A percentile compares a stretch with the other conserved stretches of the same genome.
Evolutionary conservation across 108 stramenopile genomes (phyloP).

Genomic region (Fistulifera pelliculosa): DNA sequence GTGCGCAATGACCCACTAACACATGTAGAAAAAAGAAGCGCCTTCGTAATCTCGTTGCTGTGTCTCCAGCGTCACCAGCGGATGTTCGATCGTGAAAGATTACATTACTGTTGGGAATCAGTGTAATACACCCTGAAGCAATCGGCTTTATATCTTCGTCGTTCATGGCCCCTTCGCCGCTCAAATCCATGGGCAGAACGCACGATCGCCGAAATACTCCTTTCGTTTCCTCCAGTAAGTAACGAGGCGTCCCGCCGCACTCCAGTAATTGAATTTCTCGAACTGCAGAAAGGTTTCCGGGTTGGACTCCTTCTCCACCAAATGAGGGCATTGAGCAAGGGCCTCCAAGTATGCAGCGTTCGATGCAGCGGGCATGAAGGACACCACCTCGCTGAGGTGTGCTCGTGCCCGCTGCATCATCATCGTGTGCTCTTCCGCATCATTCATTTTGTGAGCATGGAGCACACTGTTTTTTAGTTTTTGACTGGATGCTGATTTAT

Average conservation of each 20-base stretch:
- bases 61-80: too few species aligned
- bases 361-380: not conserved
- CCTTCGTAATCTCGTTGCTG: too few species aligned
- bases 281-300: constrained; percentile 8
- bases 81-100: too few species aligned
- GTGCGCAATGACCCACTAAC: too few species aligned
- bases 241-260: not conserved
- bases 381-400: too few species aligned
- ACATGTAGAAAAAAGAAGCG: too few species aligned
- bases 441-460: too few species aligned
- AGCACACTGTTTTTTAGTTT: too few species aligned
- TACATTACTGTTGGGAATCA: too few species aligned
- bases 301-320: constrained; percentile 7
- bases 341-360: constrained; percentile 4
- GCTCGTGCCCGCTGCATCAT: too few species aligned
- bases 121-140: constrained; percentile 2
- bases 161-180: constrained; percentile 1
- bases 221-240: constrained; percentile 5
- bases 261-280: constrained; percentile 6
- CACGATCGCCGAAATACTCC: not conserved
- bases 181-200: constrained; percentile 1
- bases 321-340: not conserved
- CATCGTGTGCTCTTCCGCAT: too few species aligned
- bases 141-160: constrained; percentile 3
- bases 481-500: too few species aligned